These are phyloP conservation scores for Teunomyces kruisii DNA, from an alignment of 805 yeast genomes.

Conservation along the genomic window DNA sequence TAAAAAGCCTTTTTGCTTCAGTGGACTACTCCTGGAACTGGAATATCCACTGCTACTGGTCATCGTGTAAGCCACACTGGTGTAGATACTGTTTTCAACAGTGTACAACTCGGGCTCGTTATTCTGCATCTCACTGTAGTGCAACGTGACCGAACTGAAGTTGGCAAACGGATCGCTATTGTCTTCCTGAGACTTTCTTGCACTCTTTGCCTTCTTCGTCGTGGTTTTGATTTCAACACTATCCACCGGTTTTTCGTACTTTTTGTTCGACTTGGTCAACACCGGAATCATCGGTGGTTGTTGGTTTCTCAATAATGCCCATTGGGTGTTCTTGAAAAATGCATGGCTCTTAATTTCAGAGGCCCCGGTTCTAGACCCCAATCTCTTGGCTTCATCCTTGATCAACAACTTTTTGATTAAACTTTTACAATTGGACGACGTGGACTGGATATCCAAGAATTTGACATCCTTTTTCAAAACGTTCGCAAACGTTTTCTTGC, in stretches of 20 bases:
- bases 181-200: conserved; percentile 18
- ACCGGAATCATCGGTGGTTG: conserved; percentile 96
- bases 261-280: conserved; percentile 36
- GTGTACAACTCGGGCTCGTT: conserved; percentile 28
- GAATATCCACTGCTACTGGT: conserved; percentile 21
- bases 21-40: conserved; percentile 13
- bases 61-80: conserved; percentile 59
- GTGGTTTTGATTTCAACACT: conserved; percentile 10
- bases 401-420: conserved; percentile 77
- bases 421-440: conserved; percentile 75
- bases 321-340: conserved; percentile 86
- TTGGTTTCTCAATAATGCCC: conserved; percentile 93
- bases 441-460: conserved; percentile 66
- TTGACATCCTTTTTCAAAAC: conserved; percentile 80
- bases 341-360: conserved; percentile 90
- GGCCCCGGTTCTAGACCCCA: conserved; percentile 94
- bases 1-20: conserved; percentile 30
- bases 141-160: conserved; percentile 83
- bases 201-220: conserved; percentile 2
- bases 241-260: conserved; percentile 13
- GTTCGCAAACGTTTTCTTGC: conserved; percentile 88
- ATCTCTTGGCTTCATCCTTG: conserved; percentile 83
- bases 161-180: conserved; percentile 75
- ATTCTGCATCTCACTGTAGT: conserved; percentile 44
- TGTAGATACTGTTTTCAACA: conserved; percentile 39